phyloP scores from a whole-genome alignment of 2,329 filamentous ascomycete species.

The Colletotrichum sojae region DNA sequence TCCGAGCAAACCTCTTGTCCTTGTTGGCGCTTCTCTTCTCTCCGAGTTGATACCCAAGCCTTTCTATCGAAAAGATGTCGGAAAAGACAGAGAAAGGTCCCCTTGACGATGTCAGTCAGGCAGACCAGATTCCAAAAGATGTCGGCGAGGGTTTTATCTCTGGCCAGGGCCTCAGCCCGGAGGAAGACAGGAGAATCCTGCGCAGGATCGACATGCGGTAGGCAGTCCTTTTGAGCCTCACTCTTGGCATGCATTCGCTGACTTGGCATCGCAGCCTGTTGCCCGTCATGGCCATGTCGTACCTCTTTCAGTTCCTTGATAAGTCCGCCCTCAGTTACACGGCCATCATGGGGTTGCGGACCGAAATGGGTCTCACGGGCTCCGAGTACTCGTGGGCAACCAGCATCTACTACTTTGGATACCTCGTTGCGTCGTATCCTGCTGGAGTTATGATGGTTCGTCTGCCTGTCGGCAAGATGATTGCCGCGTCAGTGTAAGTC shows the following conservation, averaged over 20 bases:
- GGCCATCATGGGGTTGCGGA: constrained; percentile 56
- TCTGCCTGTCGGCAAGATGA: constrained; percentile 50
- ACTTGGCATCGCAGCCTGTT: constrained; percentile 62
- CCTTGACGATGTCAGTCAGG: neutral
- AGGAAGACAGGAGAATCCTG: constrained; percentile 67
- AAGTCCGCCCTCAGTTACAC: constrained; percentile 56
- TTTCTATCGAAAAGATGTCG: neutral
- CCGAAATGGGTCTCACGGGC: constrained; percentile 61
- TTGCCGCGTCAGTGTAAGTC: constrained; percentile 39
- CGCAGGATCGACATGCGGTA: constrained; percentile 54
- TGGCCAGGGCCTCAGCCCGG: constrained; percentile 79
- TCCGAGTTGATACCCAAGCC: too few relatives aligned
- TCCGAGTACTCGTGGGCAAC: constrained; percentile 66
- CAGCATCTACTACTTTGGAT: constrained; percentile 67
- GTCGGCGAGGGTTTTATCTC: constrained; percentile 82
- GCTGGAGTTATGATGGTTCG: constrained; percentile 62
- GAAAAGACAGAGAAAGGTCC: constrained; percentile 20
- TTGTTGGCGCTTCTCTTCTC: too few relatives aligned
- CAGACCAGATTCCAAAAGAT: constrained; percentile 62
- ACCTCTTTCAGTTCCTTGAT: constrained; percentile 33
- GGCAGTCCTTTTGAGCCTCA: constrained; percentile 55
- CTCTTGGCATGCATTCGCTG: constrained; percentile 39
- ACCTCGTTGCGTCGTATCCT: constrained; percentile 53
- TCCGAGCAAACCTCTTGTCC: neutral
- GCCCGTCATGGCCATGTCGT: constrained; percentile 58